phyloP scores from a whole-genome alignment of 768 basidiomycete species.

The Boletus rubescentipes region DNA sequence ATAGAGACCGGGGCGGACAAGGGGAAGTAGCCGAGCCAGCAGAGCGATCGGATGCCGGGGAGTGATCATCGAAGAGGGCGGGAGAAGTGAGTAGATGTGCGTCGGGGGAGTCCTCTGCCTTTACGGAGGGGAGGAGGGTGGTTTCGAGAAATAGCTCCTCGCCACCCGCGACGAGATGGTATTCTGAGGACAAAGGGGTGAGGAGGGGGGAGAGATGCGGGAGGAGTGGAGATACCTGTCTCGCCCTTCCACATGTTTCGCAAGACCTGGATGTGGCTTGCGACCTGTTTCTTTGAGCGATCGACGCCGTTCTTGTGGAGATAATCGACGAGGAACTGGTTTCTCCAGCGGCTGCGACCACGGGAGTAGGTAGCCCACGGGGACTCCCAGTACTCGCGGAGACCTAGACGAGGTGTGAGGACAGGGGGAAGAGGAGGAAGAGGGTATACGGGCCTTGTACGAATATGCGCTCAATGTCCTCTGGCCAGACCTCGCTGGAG shows the following conservation, averaged over 20 bases:
- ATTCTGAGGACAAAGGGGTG: conserved; percentile 45
- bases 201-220: neutral
- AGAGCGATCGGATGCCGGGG: conserved; percentile 33
- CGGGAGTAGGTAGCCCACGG: conserved; percentile 80
- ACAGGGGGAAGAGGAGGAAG: neutral
- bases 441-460: conserved; percentile 54
- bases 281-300: conserved; percentile 84
- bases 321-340: conserved; percentile 83
- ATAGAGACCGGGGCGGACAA: conserved; percentile 26
- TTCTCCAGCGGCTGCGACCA: conserved; percentile 77
- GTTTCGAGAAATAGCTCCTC: conserved; percentile 64
- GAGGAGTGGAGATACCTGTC: conserved; percentile 47
- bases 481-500: conserved; percentile 78
- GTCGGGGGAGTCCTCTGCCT: conserved; percentile 55
- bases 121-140: conserved; percentile 48
- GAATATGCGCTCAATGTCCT: conserved; percentile 72
- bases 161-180: conserved; percentile 76
- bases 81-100: conserved; percentile 41
- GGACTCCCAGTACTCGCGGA: conserved; percentile 76
- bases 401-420: conserved; percentile 43
- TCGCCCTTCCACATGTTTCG: conserved; percentile 89
- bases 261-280: conserved; percentile 84
- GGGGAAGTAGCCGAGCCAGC: conserved; percentile 28
- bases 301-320: conserved; percentile 66
- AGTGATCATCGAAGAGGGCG: conserved; percentile 30